Percentiles rank a stretch among this genome's conserved stretches.
These are phyloP conservation scores for Terfezia claveryi DNA, from an alignment of 495 filamentous ascomycete genomes.

Conservation along the genomic window DNA sequence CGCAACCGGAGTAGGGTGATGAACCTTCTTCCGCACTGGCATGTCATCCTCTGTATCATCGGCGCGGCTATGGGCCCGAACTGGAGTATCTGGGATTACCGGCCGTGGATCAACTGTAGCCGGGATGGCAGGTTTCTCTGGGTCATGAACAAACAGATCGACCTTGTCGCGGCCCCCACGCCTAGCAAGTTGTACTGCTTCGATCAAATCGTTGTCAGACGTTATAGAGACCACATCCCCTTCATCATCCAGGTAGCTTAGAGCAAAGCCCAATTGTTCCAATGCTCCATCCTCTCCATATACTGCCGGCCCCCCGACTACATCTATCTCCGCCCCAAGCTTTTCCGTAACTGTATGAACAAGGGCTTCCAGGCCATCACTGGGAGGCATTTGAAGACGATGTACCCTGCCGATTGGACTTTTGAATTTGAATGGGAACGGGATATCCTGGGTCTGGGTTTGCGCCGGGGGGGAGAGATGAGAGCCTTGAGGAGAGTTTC, in stretches of 20 bases:
- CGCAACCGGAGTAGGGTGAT: constrained; percentile 6
- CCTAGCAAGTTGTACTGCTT: constrained; percentile 68
- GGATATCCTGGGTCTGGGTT: constrained; percentile 39
- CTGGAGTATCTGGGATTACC: constrained; percentile 32
- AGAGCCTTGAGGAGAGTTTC: constrained; percentile 52
- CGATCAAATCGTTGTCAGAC: constrained; percentile 75
- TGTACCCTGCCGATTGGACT: constrained; percentile 90
- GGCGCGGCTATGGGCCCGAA: constrained; percentile 35
- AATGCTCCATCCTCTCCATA: constrained; percentile 58
- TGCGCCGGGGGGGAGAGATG: constrained; percentile 27
- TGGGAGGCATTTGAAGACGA: constrained; percentile 62
- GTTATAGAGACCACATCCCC: constrained; percentile 96
- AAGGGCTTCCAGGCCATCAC: constrained; percentile 61
- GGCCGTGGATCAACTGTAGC: constrained; percentile 47
- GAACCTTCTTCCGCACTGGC: constrained; percentile 21
- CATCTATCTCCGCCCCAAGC: constrained; percentile 65
- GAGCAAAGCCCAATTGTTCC: constrained; percentile 59
- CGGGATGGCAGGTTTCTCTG: constrained; percentile 54
- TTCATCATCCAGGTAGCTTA: constrained; percentile 94
- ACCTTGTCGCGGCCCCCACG: constrained; percentile 69
- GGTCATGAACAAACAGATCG: constrained; percentile 91
- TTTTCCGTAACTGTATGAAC: constrained; percentile 62
- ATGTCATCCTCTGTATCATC: constrained; percentile 42
- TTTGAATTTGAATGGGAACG: constrained; percentile 99
- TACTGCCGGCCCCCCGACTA: constrained; percentile 58